A percentile compares a stretch with the other conserved stretches of the same genome.
Conservation (phyloP, 108 stramenopile genomes). For the Cyclotella atomus region DNA sequence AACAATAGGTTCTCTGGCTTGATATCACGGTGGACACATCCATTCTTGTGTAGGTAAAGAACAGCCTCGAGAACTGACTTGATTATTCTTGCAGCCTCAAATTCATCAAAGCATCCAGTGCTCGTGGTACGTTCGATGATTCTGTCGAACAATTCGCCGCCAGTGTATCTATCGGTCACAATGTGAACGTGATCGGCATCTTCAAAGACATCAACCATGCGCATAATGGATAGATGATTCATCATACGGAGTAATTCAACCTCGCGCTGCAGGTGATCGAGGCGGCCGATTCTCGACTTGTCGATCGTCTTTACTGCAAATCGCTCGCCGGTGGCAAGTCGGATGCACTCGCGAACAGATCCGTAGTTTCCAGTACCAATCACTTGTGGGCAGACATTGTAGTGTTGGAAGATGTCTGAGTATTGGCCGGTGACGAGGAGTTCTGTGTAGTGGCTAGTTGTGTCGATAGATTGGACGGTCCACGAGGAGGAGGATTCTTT, state of each 20-base stretch:
- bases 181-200: constrained; percentile 64
- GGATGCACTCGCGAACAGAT: constrained; percentile 32
- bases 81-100: constrained; percentile 65
- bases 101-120: constrained; percentile 77
- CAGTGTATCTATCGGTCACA: constrained; percentile 75
- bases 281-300: constrained; percentile 32
- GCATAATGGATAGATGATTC: constrained; percentile 38
- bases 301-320: constrained; percentile 74
- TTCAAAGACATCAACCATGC: constrained; percentile 79
- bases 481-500: constrained; percentile 1
- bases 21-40: constrained; percentile 96
- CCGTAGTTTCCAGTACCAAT: constrained; percentile 43
- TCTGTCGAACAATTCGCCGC: constrained; percentile 91
- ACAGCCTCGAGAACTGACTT: constrained; percentile 67
- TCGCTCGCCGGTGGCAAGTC: constrained; percentile 33
- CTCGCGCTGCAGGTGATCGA: constrained; percentile 33
- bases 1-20: constrained; percentile 91
- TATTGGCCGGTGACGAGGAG: constrained; percentile 15
- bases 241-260: constrained; percentile 17
- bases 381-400: constrained; percentile 14
- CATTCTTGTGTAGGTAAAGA: constrained; percentile 90
- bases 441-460: background rate
- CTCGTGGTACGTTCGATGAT: constrained; percentile 80
- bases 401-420: constrained; percentile 19
- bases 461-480: background rate